Evolutionary conservation across 129 eudicot genomes (phyloP), one percentile per base, ranked within the genome.

Genomic region (Flaveria ramosissima): DNA sequence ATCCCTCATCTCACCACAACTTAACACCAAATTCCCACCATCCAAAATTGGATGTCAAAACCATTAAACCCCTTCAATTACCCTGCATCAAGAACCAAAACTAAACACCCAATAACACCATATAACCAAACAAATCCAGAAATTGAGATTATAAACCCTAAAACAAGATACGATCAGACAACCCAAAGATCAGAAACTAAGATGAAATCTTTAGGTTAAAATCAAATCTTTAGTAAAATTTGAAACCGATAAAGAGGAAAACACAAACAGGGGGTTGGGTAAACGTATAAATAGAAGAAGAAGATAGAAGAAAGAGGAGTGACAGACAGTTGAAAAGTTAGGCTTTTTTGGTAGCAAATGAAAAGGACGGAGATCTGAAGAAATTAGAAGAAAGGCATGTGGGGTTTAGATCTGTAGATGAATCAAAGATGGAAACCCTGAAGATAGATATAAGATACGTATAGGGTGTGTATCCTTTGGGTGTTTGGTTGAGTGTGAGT

Each of bases 1-100:
- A 90, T 90, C 90, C 92, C 92, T 85, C 96, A 90, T 90, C 73
- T 87, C 92, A 90, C 77, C 90, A 63, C 80, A 68, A 83, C 72
- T 83, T 76, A 76, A 84, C 88, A 14, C 83, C 74, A 68, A 67
- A 64, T 76, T 73, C 76, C 66, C 70, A 76, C 85, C 96, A 89
- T 85, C 92, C 90, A 83, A 70, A 84, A 66, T 8, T 75, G 90
- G 96, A 90, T 83, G 89, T 80, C 13, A 45, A 36, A 4, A 36
- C 8, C 50, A 45, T 13, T 1, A 45, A 45, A 45, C 53, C 16
- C 53, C 16, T 66, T 50, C 70, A 61, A 70, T 27, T 43, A 53
- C 41, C 56, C 80, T 77, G 81, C 59, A 68, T 23, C 43, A 68
- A 65, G 9, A 45, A 45, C 10, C 50, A 45, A 45, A 45, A 45